Conservation (phyloP, 495 filamentous ascomycete genomes). For the Amorphotheca resinae region DNA sequence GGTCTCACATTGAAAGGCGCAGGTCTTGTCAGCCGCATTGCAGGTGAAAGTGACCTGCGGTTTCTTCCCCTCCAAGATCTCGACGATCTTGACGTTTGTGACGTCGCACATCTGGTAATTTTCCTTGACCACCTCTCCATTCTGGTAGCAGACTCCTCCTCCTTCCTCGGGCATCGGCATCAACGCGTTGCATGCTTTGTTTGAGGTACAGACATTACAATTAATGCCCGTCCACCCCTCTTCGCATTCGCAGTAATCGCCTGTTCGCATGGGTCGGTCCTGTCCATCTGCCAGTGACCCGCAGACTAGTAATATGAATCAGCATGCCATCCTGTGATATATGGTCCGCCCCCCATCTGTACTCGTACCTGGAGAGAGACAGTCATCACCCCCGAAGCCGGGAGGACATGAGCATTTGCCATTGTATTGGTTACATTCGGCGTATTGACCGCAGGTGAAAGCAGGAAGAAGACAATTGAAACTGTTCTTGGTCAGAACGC, state of each 20-base stretch:
- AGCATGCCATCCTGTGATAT: constrained; percentile 2
- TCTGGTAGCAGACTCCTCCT: constrained; percentile 80
- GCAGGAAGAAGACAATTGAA: constrained; percentile 96
- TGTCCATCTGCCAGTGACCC: constrained; percentile 72
- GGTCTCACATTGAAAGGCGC: constrained; percentile 82
- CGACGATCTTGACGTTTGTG: constrained; percentile 82
- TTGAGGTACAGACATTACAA: constrained; percentile 85
- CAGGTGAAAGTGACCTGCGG: constrained; percentile 94
- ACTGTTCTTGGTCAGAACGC: constrained; percentile 31
- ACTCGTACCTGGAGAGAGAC: constrained; percentile 55
- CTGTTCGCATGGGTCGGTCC: constrained; percentile 57
- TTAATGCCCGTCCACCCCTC: constrained; percentile 98
- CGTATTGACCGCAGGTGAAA: constrained; percentile 82
- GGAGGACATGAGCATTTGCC: constrained; percentile 86
- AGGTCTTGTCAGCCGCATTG: constrained; percentile 54
- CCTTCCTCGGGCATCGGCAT: constrained; percentile 52
- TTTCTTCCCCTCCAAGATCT: constrained; percentile 67
- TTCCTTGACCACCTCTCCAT: constrained; percentile 79
- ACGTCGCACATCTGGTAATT: constrained; percentile 98
- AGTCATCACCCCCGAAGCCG: constrained; percentile 89
- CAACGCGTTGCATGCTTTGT: constrained; percentile 72
- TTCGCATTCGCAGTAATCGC: constrained; percentile 66
- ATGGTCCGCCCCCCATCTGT: neutral
- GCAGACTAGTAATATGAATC: constrained; percentile 43
- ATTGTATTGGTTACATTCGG: constrained; percentile 70